These are phyloP conservation scores for Hypholoma fasciculare DNA, from an alignment of 768 basidiomycete genomes.

Conservation along the genomic window DNA sequence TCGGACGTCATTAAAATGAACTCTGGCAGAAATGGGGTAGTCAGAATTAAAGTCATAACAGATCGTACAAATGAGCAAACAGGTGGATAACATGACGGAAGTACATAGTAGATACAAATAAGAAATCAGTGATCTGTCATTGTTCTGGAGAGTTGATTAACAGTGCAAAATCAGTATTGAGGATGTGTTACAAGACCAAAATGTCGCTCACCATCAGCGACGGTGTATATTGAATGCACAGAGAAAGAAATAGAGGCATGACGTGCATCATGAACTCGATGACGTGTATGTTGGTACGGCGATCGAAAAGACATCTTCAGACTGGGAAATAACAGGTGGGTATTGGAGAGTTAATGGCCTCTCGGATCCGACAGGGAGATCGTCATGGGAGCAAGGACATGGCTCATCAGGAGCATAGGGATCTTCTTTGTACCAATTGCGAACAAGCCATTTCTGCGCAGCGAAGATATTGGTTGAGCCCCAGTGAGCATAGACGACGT, in stretches of 20 bases:
- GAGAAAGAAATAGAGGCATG: not conserved
- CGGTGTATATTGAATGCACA: not conserved
- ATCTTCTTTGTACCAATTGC: not conserved
- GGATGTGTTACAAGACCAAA: too few species aligned
- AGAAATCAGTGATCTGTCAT: too few species aligned
- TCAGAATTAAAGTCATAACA: too few species aligned
- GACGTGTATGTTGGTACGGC: not conserved
- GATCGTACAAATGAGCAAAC: too few species aligned
- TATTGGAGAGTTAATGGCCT: not conserved
- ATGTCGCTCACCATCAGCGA: not conserved
- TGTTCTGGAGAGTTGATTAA: too few species aligned
- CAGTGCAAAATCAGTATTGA: too few species aligned
- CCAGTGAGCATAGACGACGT: not conserved
- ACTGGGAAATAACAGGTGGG: not conserved
- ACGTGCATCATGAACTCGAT: not conserved
- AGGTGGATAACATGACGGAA: too few species aligned
- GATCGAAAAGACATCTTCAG: not conserved
- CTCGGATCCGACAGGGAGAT: not conserved
- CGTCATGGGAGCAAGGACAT: not conserved
- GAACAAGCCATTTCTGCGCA: constrained; percentile 1
- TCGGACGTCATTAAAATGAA: too few species aligned
- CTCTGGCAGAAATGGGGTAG: too few species aligned
- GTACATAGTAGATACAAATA: too few species aligned
- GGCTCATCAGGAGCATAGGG: not conserved
- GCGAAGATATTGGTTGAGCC: not conserved